Evolutionary conservation across 768 basidiomycete genomes (phyloP), one percentile per base, ranked within the genome.

Genomic region (Solioccasus polychromus): DNA sequence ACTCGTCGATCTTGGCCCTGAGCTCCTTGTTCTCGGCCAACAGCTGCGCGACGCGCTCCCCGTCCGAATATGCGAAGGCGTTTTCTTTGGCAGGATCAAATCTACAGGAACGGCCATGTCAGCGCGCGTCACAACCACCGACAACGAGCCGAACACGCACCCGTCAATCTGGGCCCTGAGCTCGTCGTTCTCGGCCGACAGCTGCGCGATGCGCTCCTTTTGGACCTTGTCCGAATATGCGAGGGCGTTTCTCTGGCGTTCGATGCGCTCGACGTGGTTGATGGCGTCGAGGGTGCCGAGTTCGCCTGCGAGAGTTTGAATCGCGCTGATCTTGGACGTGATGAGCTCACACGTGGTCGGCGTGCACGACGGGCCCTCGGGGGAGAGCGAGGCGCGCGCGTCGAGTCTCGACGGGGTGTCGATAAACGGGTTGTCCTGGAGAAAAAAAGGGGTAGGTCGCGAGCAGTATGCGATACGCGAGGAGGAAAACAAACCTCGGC

Each of bases 201-300:
- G 8, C 10, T n/a, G n/a, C 4, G 30, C 43, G 2, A 64, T 57
- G 1, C 18, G 35, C 22, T 34, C 55, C 25, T 57, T 57, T 49
- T 74, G 75, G 4, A 57, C 59, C 4, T 57, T 55, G 12, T 65
- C 67, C 20, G 67, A 63, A 35, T 68, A 63, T 35, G 65, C 66
- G 37, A 69, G 59, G 18, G 73, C 70, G 8, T 52, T 52, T 9
- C 61, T 49, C 44, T 68, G 68, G 29, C 70, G 62, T 48, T 78
- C 73, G 29, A 77, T 62, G 42, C 62, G 66, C 26, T 48, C 48
- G 32, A 76, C 59, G 39, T 71, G 67, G 8, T 59, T 55, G 32
- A 50, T 44, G 0, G 67, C 30, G 12, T 35, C 40, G 24, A 59
- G 40, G 2, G 9, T 15, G 6, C 17, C 4, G 10, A 54, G 19